Conservation (phyloP, 73 alveolate species). For the Paraurostyla sp. region DNA sequence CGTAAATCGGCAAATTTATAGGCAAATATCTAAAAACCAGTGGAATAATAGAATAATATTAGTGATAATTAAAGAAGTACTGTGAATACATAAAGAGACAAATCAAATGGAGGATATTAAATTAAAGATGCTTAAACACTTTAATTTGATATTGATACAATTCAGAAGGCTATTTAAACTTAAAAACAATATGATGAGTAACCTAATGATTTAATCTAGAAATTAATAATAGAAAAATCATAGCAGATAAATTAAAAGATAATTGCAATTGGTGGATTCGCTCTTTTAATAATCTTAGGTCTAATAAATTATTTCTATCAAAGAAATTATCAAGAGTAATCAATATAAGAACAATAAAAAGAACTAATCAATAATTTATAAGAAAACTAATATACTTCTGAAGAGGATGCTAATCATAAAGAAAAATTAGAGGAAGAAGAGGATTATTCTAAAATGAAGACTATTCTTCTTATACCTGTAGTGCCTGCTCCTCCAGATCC, state of each 20-base stretch:
- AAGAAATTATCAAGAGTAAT: too few relatives aligned
- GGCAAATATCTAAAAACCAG: neutral
- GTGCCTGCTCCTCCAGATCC: slow-evolving; percentile 54
- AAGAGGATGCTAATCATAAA: too few relatives aligned
- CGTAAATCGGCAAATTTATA: neutral
- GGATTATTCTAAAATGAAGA: slow-evolving; percentile 22
- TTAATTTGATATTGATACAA: too few relatives aligned
- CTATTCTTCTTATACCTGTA: neutral
- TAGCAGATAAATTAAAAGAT: neutral
- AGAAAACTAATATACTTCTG: too few relatives aligned
- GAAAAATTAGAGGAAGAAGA: neutral
- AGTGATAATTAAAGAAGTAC: neutral
- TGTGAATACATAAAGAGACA: neutral
- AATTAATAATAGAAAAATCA: neutral
- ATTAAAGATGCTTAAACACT: neutral
- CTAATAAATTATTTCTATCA: too few relatives aligned
- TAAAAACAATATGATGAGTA: too few relatives aligned
- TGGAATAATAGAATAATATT: neutral
- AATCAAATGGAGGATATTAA: neutral
- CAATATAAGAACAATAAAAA: neutral
- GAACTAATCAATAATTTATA: neutral
- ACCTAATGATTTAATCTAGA: neutral
- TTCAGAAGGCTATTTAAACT: too few relatives aligned
- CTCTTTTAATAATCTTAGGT: too few relatives aligned
- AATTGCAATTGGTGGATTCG: too few relatives aligned